Evolutionary conservation across 208 protist genomes (phyloP), one percentile per base, ranked within the genome.

Genomic region (Histomonas meleagridis): DNA sequence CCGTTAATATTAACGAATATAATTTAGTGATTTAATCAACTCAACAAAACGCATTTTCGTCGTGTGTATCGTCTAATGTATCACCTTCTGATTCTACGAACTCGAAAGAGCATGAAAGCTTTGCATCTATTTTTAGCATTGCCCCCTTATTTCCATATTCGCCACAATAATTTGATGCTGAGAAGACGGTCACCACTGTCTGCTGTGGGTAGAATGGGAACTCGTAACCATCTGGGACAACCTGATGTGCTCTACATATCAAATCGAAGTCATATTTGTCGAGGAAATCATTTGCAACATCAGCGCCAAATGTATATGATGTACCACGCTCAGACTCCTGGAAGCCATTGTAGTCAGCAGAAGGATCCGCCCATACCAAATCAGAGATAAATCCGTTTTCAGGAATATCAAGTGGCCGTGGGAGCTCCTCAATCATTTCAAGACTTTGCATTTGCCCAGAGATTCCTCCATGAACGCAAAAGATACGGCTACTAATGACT

Each of bases 401-500:
- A 62, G 79, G 79, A 55, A 90, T 62, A 93, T 99, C 97, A 70
- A 97, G 98, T n/a, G 98, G 98, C 18, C 98, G 95, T 38, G 95
- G 92, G 91, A 99, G 97, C 92, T 96, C 96, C 86, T 96, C 95
- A 91, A 99, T 97, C 93, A 98, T 96, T 1, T 98, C 96, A 95
- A 99, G 96, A 69, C 95, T 94, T 79, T 97, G 95, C n/a, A 99
- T 95, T 93, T 99, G 96, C 35, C 98, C 98, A 4, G 95, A 97
- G 12, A 99, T 95, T 69, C 98, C 98, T 78, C 97, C 98, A 92
- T 99, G 98, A 32, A 97, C 98, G 95, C 98, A 99, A 92, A 99
- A 98, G 92, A 99, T 99, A 93, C 98, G 99, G 92, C 99, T 98
- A 92, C 98, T 97, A 62, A 99, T 98, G 91, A 99, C 96, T 49